These are phyloP conservation scores for Sugiyamaella lignohabitans DNA, from an alignment of 805 yeast species.

Conservation along the genomic window DNA sequence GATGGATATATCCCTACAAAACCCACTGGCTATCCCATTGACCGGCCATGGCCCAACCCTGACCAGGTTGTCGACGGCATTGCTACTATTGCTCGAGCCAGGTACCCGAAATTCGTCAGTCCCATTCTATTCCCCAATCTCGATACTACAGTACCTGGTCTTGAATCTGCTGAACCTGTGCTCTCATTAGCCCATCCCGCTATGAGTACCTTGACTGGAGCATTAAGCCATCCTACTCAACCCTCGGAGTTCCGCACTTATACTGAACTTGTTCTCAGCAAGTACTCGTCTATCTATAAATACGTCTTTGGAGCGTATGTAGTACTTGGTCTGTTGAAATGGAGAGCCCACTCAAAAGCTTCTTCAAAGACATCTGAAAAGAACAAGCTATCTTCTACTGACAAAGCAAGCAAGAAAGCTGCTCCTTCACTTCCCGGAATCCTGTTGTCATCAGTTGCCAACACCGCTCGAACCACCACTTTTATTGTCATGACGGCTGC, in stretches of 20 bases:
- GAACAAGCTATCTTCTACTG: conserved; percentile 1
- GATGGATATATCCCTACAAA: conserved; percentile 27
- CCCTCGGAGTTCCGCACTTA: conserved; percentile 24
- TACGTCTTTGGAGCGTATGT: conserved; percentile 29
- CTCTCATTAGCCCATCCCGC: conserved; percentile 30
- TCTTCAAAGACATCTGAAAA: not conserved
- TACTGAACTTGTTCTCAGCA: conserved; percentile 21
- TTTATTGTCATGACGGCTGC: conserved; percentile 33
- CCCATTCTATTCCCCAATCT: conserved; percentile 26
- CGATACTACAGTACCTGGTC: conserved; percentile 14
- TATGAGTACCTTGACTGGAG: conserved; percentile 27
- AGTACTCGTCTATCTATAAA: conserved; percentile 23
- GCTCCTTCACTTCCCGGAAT: conserved; percentile 4
- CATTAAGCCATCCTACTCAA: conserved; percentile 29
- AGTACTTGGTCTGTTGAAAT: conserved; percentile 16
- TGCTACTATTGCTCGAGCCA: conserved; percentile 26
- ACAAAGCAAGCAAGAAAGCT: not conserved
- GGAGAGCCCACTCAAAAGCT: not conserved
- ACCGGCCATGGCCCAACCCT: conserved; percentile 31
- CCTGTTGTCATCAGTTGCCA: conserved; percentile 17
- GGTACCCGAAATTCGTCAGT: conserved; percentile 31
- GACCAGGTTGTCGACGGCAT: conserved; percentile 29
- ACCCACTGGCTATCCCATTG: conserved; percentile 28
- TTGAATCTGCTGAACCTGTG: conserved; percentile 23
- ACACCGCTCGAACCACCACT: conserved; percentile 29